These are phyloP conservation scores for Candida frijolesensis DNA, from an alignment of 1,139 yeast species.

Conservation along the genomic window DNA sequence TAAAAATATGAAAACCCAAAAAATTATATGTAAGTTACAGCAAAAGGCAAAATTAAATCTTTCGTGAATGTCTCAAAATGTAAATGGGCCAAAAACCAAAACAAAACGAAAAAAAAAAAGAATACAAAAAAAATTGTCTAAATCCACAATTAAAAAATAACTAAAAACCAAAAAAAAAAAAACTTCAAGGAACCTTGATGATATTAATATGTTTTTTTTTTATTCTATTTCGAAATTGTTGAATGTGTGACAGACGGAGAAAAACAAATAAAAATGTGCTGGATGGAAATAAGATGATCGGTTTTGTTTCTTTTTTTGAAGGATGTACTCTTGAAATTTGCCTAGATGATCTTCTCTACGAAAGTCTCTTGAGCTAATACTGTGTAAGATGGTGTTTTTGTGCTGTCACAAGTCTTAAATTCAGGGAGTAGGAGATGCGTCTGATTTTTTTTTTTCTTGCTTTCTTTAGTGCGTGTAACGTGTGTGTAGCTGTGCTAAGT, in stretches of 20 bases:
- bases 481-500: background rate
- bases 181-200: background rate
- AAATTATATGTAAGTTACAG: background rate
- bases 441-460: background rate
- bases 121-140: background rate
- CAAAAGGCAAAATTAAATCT: background rate
- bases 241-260: background rate
- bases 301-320: background rate
- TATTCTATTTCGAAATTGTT: background rate
- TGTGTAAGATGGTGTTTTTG: background rate
- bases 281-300: background rate
- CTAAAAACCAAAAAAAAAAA: background rate
- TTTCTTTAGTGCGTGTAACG: background rate
- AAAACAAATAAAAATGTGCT: background rate
- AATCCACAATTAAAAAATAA: background rate
- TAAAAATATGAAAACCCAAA: no score
- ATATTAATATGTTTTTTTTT: constrained; percentile 1
- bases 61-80: constrained; percentile 1
- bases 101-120: background rate
- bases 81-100: background rate
- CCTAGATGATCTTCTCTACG: background rate
- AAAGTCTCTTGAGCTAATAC: background rate
- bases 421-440: background rate
- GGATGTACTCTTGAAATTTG: background rate
- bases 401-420: constrained; percentile 1